Evolutionary conservation across 768 basidiomycete genomes (phyloP).

Genomic region (Leccinellum luteum): DNA sequence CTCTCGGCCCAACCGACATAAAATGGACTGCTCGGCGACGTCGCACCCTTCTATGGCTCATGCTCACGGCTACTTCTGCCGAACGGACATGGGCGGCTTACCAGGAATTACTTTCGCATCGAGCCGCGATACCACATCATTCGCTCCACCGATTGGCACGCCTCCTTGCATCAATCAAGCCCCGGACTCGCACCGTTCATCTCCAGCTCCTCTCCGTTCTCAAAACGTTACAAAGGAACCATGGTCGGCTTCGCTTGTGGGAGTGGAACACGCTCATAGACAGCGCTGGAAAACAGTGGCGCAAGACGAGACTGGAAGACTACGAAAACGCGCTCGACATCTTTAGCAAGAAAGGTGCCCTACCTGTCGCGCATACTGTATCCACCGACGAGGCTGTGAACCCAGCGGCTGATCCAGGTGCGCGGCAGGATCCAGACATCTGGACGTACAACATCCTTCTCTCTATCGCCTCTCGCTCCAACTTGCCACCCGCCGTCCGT

Average conservation of each 20-base stretch:
- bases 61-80: conserved; percentile 33
- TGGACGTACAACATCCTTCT: conserved; percentile 69
- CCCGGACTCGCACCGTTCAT: conserved; percentile 59
- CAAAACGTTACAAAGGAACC: conserved; percentile 51
- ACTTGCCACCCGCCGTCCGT: conserved; percentile 39
- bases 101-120: conserved; percentile 29
- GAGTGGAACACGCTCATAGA: conserved; percentile 79
- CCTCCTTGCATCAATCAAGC: conserved; percentile 50
- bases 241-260: conserved; percentile 54
- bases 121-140: conserved; percentile 28
- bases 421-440: conserved; percentile 50
- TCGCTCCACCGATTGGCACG: conserved; percentile 63
- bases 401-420: neutral
- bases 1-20: conserved; percentile 5
- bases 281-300: conserved; percentile 62
- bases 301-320: conserved; percentile 54
- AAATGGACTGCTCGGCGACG: conserved; percentile 21
- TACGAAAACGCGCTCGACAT: conserved; percentile 60
- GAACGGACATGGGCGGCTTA: conserved; percentile 46
- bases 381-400: conserved; percentile 12
- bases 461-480: conserved; percentile 56
- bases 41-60: conserved; percentile 28
- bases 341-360: conserved; percentile 56
- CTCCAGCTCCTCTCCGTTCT: conserved; percentile 69
- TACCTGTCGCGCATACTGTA: conserved; percentile 12